phyloP scores from a whole-genome alignment of 2,329 filamentous ascomycete species.

The Tolypocladium endophyticum region DNA sequence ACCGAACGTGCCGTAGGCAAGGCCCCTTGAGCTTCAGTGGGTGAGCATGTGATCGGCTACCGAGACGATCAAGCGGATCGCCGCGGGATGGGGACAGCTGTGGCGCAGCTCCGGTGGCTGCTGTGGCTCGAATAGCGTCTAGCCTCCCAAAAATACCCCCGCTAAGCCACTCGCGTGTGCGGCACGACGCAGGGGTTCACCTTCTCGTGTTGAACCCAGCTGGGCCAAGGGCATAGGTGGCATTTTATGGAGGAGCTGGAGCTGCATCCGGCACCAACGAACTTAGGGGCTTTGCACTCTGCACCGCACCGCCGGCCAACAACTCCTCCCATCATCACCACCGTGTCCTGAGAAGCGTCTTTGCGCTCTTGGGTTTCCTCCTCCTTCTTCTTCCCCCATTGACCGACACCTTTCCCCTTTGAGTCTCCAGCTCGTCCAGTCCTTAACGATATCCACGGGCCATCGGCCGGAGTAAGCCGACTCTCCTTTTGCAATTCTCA shows the following conservation, averaged over 20 bases:
- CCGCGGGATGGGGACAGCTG: background rate
- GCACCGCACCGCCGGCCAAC: background rate
- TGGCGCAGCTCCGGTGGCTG: background rate
- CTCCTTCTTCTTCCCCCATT: conserved; percentile 9
- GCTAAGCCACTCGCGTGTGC: background rate
- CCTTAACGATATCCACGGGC: conserved; percentile 11
- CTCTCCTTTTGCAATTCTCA: conserved; percentile 7
- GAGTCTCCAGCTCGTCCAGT: conserved; percentile 27
- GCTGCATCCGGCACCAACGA: background rate
- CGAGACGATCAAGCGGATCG: background rate
- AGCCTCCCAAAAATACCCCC: background rate
- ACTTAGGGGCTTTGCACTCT: background rate
- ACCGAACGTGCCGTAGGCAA: too few species aligned
- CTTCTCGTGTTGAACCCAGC: background rate
- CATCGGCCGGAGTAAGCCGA: conserved; percentile 1
- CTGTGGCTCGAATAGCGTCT: background rate
- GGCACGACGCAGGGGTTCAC: background rate
- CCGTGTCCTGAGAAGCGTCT: conserved; percentile 4
- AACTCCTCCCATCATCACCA: background rate
- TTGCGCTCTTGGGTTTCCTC: conserved; percentile 2
- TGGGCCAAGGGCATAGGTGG: conserved; percentile 1
- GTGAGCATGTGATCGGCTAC: background rate
- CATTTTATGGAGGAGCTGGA: conserved; percentile 3
- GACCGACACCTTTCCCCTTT: conserved; percentile 9
- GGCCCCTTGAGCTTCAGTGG: background rate